Base-by-base conservation (phyloP, 2,329 filamentous ascomycete genomes). In the Clarireedia paspali region DNA sequence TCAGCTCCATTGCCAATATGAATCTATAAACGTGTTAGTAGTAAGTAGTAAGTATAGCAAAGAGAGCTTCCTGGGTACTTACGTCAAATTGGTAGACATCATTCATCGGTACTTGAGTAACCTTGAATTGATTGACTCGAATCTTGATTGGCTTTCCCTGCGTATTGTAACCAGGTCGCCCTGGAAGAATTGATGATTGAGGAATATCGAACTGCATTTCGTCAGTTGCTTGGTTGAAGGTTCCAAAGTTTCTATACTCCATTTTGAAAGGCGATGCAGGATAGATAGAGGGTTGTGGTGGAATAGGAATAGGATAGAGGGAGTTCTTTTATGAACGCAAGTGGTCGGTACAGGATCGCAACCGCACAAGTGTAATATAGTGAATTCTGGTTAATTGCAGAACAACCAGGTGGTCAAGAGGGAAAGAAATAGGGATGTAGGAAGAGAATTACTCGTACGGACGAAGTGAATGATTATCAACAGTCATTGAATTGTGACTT, bases 21-120 rank as follows among this genome's bases (percentile, higher is more conserved):
- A 26, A 95, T 74, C 87, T 90, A 50, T 14, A 30, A 12, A 55
- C 20, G 20, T 20, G 2, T 20, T 20, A 20, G 20, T 20, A 20
- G 20, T 20, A 20, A 20, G 20, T 20, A 20, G 20, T 20, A 20
- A 20, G 20, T 20, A 58, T 46, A 26, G 12, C n/a, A 24, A 9
- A 27, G 48, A 17, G 46, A 12, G 7, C 10, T 27, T 24, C 7
- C 17, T 42, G 39, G 34, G 40, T 50, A 79, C 87, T 78, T 73
- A 91, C 88, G 73, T 96, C 90, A 64, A 92, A 97, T 67, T 96
- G 91, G 60, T 84, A 84, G 23, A 96, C 81, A 0, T 81, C 79
- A 12, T 75, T 78, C 2, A 70, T 76, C 0, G 83, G 83, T 55
- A 84, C 82, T 9, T 74, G 71, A 0, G 69, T 71, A 54, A 96